These are phyloP conservation scores for Pseudogymnoascus sp. DNA, from an alignment of 2,329 filamentous ascomycete genomes.

Conservation along the genomic window DNA sequence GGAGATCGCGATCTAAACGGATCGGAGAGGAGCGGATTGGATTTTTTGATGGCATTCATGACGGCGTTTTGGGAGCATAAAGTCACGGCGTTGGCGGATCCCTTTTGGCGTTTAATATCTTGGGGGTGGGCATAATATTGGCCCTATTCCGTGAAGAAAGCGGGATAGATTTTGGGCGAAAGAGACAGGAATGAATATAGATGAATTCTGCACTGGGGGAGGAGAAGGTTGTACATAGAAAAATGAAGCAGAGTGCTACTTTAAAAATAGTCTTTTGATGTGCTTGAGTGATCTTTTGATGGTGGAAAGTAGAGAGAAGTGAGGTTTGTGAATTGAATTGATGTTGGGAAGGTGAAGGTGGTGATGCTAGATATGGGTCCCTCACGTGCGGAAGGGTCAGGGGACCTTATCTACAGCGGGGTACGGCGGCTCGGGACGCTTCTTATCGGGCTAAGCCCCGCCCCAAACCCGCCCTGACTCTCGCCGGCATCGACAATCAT, in stretches of 20 bases:
- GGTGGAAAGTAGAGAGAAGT: neutral
- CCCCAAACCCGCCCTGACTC: too few species aligned
- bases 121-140: neutral
- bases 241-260: constrained; percentile 2
- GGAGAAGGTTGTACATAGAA: neutral
- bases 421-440: neutral
- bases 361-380: neutral
- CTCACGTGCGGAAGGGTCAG: neutral
- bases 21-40: neutral
- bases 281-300: neutral
- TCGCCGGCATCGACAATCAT: too few species aligned
- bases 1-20: neutral
- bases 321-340: neutral
- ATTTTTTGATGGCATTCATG: constrained; percentile 2
- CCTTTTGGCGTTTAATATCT: constrained; percentile 1
- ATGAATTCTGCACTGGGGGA: neutral
- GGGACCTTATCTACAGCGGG: neutral
- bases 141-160: neutral
- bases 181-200: neutral
- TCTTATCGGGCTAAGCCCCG: neutral
- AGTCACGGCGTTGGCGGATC: neutral
- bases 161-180: neutral
- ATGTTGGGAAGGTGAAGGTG: neutral
- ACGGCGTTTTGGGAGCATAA: neutral
- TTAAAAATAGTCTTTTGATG: neutral